These are phyloP conservation scores for Aspergillus funiculosus DNA, from an alignment of 495 filamentous ascomycete species.

Conservation along the genomic window DNA sequence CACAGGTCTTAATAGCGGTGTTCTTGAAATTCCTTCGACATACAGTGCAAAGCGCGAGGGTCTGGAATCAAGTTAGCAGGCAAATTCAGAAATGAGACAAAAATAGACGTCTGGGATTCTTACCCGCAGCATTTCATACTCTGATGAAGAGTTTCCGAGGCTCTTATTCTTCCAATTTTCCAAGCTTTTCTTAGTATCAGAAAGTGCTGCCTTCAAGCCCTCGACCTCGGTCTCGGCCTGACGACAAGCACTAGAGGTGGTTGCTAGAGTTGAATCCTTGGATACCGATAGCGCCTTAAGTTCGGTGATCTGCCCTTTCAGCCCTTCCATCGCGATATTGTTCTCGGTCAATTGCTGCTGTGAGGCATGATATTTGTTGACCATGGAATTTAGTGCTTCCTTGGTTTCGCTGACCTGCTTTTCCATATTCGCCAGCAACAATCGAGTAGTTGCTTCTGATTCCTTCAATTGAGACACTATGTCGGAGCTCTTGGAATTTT, in stretches of 20 bases:
- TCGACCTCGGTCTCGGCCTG: conserved; percentile 70
- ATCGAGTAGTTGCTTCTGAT: conserved; percentile 56
- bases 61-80: conserved; percentile 51
- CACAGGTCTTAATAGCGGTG: conserved; percentile 84
- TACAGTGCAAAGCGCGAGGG: conserved; percentile 81
- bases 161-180: conserved; percentile 78
- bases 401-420: conserved; percentile 80
- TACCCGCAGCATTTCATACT: conserved; percentile 79
- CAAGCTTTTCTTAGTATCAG: conserved; percentile 67
- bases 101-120: conserved; percentile 30
- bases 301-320: conserved; percentile 72
- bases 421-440: conserved; percentile 73
- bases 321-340: conserved; percentile 57
- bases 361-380: conserved; percentile 61
- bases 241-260: conserved; percentile 54
- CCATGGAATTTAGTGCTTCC: conserved; percentile 61
- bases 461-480: conserved; percentile 92
- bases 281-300: conserved; percentile 62
- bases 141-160: conserved; percentile 69
- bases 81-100: background rate
- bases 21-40: conserved; percentile 91
- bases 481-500: conserved; percentile 86
- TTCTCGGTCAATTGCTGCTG: conserved; percentile 67
- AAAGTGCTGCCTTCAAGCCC: conserved; percentile 62
- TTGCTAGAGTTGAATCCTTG: conserved; percentile 60